Conservation (phyloP, 2,329 filamentous ascomycete genomes). For the Cladophialophora yegresii region DNA sequence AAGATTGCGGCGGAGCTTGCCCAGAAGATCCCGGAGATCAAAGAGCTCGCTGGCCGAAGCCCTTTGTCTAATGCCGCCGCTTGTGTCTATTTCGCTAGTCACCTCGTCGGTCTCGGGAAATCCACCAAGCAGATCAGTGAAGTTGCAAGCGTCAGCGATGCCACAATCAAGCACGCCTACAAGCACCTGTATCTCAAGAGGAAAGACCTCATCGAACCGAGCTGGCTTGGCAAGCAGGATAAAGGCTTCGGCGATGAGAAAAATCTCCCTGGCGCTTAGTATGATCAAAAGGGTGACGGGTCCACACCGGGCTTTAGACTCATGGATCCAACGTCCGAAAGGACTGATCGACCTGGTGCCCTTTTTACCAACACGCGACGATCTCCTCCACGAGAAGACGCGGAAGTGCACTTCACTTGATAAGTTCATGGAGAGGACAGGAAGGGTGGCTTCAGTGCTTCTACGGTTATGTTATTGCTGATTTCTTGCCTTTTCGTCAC, state of each 20-base stretch:
- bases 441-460: slow-evolving; percentile 5
- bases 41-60: slow-evolving; percentile 85
- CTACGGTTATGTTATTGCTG: background rate
- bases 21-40: slow-evolving; percentile 72
- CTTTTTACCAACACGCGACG: background rate
- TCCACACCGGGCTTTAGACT: background rate
- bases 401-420: background rate
- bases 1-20: slow-evolving; percentile 79
- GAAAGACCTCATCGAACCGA: slow-evolving; percentile 63
- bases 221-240: slow-evolving; percentile 34
- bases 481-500: background rate
- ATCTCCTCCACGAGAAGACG: background rate
- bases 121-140: slow-evolving; percentile 81
- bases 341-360: background rate
- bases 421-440: background rate
- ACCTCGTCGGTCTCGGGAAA: slow-evolving; percentile 77
- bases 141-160: slow-evolving; percentile 89
- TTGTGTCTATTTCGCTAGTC: slow-evolving; percentile 93
- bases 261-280: slow-evolving; percentile 31
- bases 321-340: too few relatives aligned
- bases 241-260: slow-evolving; percentile 31
- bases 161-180: slow-evolving; percentile 94
- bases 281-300: background rate
- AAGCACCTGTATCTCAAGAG: slow-evolving; percentile 77
- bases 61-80: slow-evolving; percentile 91